A percentile compares a stretch with the other conserved stretches of the same genome.
Evolutionary conservation across 176 grass and related monocot species (phyloP).

Genomic region (Oryza australiensis): DNA sequence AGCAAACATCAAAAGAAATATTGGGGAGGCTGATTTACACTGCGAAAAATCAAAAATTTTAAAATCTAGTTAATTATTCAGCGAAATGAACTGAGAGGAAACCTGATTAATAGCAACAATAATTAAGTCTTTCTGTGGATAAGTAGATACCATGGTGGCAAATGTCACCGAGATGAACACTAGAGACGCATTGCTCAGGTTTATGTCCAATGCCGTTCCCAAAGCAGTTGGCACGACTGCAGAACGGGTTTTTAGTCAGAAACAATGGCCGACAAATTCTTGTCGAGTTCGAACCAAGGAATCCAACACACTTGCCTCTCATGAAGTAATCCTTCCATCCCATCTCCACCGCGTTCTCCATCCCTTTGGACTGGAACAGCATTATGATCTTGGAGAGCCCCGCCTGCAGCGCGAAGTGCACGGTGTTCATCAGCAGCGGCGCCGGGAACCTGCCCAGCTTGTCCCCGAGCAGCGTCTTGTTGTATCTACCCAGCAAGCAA

Average conservation of each 20-base stretch:
- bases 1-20: conserved; percentile 95
- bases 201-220: conserved; percentile 96
- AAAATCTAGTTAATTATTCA: conserved; percentile 25
- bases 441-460: conserved; percentile 99
- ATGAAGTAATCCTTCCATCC: conserved; percentile 97
- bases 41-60: conserved; percentile 54
- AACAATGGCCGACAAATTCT: not conserved
- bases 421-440: conserved; percentile 97
- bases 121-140: not conserved
- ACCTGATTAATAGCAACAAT: not conserved
- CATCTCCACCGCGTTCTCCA: conserved; percentile 57
- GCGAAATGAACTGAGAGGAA: conserved; percentile 12
- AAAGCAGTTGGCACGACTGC: conserved; percentile 96
- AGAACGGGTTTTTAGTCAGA: conserved; percentile 38
- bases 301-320: conserved; percentile 74
- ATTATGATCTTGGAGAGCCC: conserved; percentile 82
- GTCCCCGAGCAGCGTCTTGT: conserved; percentile 95
- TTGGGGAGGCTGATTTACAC: conserved; percentile 99
- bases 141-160: conserved; percentile 86
- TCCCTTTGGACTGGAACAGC: conserved; percentile 63
- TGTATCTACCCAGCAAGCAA: conserved; percentile 61
- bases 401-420: conserved; percentile 98
- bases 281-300: not conserved
- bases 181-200: conserved; percentile 97
- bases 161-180: conserved; percentile 98